Evolutionary conservation across 805 yeast genomes (phyloP), one percentile per base, ranked within the genome.

Genomic region (Sugiyamaella mastotermitis): DNA sequence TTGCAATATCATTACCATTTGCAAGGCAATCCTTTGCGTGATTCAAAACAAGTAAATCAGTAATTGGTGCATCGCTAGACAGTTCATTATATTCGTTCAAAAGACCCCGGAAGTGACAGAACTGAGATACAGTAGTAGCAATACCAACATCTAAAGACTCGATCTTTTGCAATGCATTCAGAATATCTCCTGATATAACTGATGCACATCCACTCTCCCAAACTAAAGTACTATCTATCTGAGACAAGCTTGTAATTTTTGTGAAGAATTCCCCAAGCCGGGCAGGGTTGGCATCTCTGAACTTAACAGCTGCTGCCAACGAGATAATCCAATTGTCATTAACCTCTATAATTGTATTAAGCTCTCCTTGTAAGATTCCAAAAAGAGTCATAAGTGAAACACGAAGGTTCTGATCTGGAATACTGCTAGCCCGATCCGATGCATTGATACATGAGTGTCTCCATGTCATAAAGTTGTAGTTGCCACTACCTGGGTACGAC

Each of bases 151-250:
- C 64, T 2, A 56, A 35, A 5, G 30, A 25, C 18, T 53, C 59
- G 1, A 53, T 28, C 9, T 42, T 29, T 26, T 42, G 40, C 18
- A 53, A 39, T 2, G 51, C 57, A 21, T 35, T 25, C 5, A 58
- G 46, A 17, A 52, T 41, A 15, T 53, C 46, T 5, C 55, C 56
- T 9, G 46, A 24, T 26, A 59, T 33, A 8, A 55, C 46, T n/a
- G 53, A 49, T 3, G 52, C 47, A 38, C 58, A 51, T 3, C 54
- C 60, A 10, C 29, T 46, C 22, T 60, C 64, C 48, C 57, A 49
- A 23, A 18, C 22, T 7, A 46, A 19, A 11, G 58, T 44, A 2
- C 28, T 24, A 33, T 59, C 61, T 1, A 53, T 46, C 2, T 59
- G 56, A 18, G 43, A 40, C 6, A 24, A 30, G 19, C 41, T 40